Conservation (phyloP, 148 eudicot species). For the Fagopyrum homotropicum region DNA sequence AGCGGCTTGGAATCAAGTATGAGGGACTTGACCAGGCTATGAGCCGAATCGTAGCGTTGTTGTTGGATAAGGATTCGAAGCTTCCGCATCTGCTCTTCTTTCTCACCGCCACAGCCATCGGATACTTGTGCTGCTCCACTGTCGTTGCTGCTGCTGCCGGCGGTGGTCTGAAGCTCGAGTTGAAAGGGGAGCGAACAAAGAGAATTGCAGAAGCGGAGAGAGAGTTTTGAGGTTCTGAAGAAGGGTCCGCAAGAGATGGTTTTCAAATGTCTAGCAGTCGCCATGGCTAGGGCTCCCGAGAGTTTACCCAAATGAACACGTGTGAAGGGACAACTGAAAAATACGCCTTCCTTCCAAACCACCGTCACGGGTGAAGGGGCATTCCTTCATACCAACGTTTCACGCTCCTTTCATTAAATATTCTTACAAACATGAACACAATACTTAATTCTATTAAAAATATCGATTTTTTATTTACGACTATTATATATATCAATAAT, state of each 20-base stretch:
- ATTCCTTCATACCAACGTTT: no score
- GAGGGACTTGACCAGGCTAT: slow-evolving; percentile 33
- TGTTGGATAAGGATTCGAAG: slow-evolving; percentile 42
- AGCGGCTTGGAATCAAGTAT: slow-evolving; percentile 21
- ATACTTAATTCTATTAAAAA: no score
- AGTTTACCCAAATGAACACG: no score
- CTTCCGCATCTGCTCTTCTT: slow-evolving; percentile 34
- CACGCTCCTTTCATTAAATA: no score
- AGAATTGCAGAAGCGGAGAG: background rate
- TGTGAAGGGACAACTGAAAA: no score
- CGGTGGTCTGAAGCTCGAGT: background rate
- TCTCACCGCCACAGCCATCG: background rate
- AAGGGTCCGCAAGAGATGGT: background rate
- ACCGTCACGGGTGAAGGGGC: no score
- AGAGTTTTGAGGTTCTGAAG: background rate
- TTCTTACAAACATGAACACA: no score
- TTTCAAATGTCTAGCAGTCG: slow-evolving; percentile 5
- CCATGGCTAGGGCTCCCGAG: slow-evolving; percentile 3
- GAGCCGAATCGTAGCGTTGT: slow-evolving; percentile 43
- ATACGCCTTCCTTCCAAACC: no score
- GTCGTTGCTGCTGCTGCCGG: background rate
- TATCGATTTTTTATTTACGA: no score
- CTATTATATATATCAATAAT: no score
- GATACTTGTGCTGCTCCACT: background rate
- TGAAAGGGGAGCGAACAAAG: background rate